A percentile compares a stretch with the other conserved stretches of the same genome.
Conservation (phyloP, 257 asterid genomes). For the Ajuga chamaepitys region DNA sequence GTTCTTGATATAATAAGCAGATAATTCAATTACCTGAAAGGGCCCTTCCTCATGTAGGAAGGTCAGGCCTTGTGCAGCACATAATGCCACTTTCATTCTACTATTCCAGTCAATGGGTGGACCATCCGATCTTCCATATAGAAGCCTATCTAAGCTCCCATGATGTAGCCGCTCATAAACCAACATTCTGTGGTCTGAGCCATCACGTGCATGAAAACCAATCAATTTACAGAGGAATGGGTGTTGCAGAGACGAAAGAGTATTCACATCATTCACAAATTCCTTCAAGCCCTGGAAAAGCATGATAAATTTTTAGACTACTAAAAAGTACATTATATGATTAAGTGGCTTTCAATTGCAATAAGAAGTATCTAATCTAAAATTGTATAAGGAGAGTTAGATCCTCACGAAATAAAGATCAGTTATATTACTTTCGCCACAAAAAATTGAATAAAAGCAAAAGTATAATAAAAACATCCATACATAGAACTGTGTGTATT, state of each 20-base stretch:
- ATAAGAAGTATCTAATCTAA: neutral
- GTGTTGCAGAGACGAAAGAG: constrained; percentile 78
- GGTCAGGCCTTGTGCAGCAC: constrained; percentile 95
- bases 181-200: constrained; percentile 74
- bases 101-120: constrained; percentile 96
- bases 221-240: constrained; percentile 70
- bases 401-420: neutral
- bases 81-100: constrained; percentile 78
- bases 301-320: constrained; percentile 1
- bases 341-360: neutral
- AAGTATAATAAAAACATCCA: neutral
- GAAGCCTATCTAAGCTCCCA: constrained; percentile 83
- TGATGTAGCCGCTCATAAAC: constrained; percentile 81
- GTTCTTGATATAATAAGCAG: neutral
- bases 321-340: neutral
- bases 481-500: neutral
- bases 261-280: constrained; percentile 64
- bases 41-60: constrained; percentile 98
- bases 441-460: too few relatives aligned
- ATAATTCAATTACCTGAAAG: constrained; percentile 58
- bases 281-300: constrained; percentile 72
- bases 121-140: constrained; percentile 84
- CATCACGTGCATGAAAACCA: constrained; percentile 89
- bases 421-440: neutral
- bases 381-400: neutral